Evolutionary conservation across 257 asterid genomes (phyloP), one percentile per base, ranked within the genome.

Genomic region (Capsicum pubescens): DNA sequence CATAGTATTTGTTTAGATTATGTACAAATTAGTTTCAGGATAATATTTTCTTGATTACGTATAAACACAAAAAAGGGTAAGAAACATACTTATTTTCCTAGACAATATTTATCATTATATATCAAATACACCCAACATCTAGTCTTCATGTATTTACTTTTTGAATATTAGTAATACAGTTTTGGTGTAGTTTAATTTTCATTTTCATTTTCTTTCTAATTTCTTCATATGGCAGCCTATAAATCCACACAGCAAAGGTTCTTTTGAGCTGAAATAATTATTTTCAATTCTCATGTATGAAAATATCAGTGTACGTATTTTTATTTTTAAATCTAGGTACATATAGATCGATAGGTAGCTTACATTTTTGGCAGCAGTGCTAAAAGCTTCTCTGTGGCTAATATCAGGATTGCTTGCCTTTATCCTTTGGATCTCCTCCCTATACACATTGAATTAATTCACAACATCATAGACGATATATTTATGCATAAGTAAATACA

Each of bases 361-460:
- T 88, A 93, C 99, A 79, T 94, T 95, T 84, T 95, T 95, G 16
- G 99, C 99, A 63, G 99, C 99, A 9, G 97, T 92, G 88, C 99
- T 94, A 56, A 95, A 95, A 67, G 99, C 99, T 90, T 95, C 97
- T 46, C 99, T 89, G 88, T 95, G 99, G 89, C 94, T 95, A 50
- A 95, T 95, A 87, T 94, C 97, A 17, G 99, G 99, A 86, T 94
- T 94, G 89, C 93, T 86, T 6, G 97, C 97, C 72, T 95, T 95
- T 89, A 95, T 94, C 95, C 99, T 95, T 89, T 94, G 99, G 87
- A 95, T 95, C 90, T 95, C 99, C 87, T 95, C 99, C 91, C 98
- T 95, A 39, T 39, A 87, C 4, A 70, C 69, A 44, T 52, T 61
- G 16, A 61, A 71, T 26, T 68, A 7, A 42, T 66, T 15, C 52